phyloP scores from a whole-genome alignment of 106 monocot genomes.

The Alisma plantagoaquatica region DNA sequence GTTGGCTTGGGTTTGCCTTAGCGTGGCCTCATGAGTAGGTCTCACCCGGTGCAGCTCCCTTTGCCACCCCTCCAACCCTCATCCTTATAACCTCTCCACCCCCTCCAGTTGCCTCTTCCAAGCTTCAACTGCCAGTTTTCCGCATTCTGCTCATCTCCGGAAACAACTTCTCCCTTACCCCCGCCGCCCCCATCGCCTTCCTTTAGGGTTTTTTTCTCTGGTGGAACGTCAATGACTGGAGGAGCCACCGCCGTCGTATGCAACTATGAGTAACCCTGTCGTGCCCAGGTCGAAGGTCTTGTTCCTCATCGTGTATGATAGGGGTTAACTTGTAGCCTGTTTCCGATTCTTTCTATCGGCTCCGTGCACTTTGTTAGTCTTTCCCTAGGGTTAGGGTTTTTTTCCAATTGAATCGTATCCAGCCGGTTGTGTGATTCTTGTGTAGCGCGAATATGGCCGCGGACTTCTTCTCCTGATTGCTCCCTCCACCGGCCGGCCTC shows the following conservation, averaged over 20 bases:
- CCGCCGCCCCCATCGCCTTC: no score
- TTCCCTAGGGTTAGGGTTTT: not conserved
- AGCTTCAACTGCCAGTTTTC: no score
- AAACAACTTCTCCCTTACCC: not conserved
- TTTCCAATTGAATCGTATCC: not conserved
- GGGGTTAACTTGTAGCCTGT: slow-evolving; percentile 1
- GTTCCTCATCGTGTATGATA: slow-evolving; percentile 12
- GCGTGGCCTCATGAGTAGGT: no score
- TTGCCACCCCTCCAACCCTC: not conserved
- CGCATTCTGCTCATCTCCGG: not conserved
- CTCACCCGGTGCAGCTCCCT: not conserved
- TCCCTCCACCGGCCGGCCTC: not conserved
- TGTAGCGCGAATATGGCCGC: no score
- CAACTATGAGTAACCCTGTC: slow-evolving; percentile 11
- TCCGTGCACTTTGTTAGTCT: not conserved
- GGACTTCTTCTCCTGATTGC: not conserved
- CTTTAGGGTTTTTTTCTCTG: no score
- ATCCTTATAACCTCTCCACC: not conserved
- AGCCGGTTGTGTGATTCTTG: no score
- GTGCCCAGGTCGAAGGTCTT: slow-evolving; percentile 7
- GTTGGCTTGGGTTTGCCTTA: no score
- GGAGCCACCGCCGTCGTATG: not conserved
- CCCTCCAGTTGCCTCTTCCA: not conserved
- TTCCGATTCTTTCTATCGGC: not conserved
- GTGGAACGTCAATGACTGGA: not conserved